phyloP scores from a whole-genome alignment of 257 asterid species.

The Gynochthodes officinalis region DNA sequence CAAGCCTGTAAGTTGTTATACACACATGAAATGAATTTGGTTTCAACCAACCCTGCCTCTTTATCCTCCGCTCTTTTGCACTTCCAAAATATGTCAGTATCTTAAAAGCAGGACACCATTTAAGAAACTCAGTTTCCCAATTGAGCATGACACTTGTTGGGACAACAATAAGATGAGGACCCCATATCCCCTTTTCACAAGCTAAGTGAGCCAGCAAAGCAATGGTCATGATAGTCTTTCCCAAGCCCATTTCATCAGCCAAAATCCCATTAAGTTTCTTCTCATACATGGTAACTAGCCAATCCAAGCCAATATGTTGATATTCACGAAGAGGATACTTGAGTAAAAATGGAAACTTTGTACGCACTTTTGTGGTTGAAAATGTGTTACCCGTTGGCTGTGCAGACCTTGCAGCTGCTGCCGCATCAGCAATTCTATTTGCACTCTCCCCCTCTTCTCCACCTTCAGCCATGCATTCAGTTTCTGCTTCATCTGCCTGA shows the following conservation, averaged over 20 bases:
- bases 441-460: conserved; percentile 67
- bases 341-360: conserved; percentile 94
- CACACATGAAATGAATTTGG: conserved; percentile 94
- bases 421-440: conserved; percentile 87
- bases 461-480: conserved; percentile 45
- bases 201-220: conserved; percentile 98
- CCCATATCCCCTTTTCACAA: conserved; percentile 97
- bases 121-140: conserved; percentile 99
- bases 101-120: conserved; percentile 99
- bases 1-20: conserved; percentile 95
- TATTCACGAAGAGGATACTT: conserved; percentile 98
- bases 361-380: conserved; percentile 88
- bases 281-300: conserved; percentile 99
- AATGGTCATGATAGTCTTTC: conserved; percentile 98
- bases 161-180: conserved; percentile 98
- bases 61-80: conserved; percentile 88
- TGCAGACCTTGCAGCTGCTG: conserved; percentile 97
- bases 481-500: conserved; percentile 42
- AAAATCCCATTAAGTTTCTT: conserved; percentile 96
- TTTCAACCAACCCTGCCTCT: conserved; percentile 99
- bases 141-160: conserved; percentile 99
- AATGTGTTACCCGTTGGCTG: conserved; percentile 99
- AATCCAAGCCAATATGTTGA: conserved; percentile 98
- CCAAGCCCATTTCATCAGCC: conserved; percentile 99
- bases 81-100: conserved; percentile 98